Conservation (phyloP, 164 flowering plant genomes). For the Cinnamomum micranthum region DNA sequence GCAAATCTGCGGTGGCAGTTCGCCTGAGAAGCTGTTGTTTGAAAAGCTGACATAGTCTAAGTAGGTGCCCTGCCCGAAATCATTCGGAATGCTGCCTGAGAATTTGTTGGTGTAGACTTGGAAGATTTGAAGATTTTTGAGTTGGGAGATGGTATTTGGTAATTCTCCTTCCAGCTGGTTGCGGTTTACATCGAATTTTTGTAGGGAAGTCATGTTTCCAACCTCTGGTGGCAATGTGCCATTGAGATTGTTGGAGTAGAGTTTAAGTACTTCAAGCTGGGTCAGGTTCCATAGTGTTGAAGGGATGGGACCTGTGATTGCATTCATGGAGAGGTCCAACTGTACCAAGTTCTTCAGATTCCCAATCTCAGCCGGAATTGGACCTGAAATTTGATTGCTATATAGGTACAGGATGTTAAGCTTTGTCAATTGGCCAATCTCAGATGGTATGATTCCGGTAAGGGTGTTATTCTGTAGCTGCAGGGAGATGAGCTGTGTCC, state of each 20-base stretch:
- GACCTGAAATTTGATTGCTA: slow-evolving; percentile 19
- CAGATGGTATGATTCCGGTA: slow-evolving; percentile 24
- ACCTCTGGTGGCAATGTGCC: slow-evolving; percentile 40
- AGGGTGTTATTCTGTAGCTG: slow-evolving; percentile 18
- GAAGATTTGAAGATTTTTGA: slow-evolving; percentile 25
- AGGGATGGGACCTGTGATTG: slow-evolving; percentile 57
- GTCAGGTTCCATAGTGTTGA: slow-evolving; percentile 32
- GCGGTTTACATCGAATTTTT: slow-evolving; percentile 19
- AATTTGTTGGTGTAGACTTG: slow-evolving; percentile 30
- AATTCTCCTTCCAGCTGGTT: slow-evolving; percentile 37
- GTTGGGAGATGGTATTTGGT: slow-evolving; percentile 30
- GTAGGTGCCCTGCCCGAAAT: slow-evolving; percentile 27
- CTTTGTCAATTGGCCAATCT: slow-evolving; percentile 14
- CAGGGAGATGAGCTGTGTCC: slow-evolving; percentile 24
- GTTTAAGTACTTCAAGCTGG: slow-evolving; percentile 19
- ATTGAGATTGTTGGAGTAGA: slow-evolving; percentile 30
- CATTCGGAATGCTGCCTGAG: slow-evolving; percentile 38
- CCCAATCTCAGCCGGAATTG: slow-evolving; percentile 31
- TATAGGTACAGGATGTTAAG: slow-evolving; percentile 10
- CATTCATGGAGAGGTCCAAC: slow-evolving; percentile 51
- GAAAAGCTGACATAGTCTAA: slow-evolving; percentile 45
- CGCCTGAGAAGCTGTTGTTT: slow-evolving; percentile 58
- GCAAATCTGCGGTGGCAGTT: slow-evolving; percentile 56
- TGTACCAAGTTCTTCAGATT: slow-evolving; percentile 13
- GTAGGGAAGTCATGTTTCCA: slow-evolving; percentile 24